A percentile compares a stretch with the other conserved stretches of the same genome.
Conservation (phyloP, 2,329 filamentous ascomycete genomes). For the Aspergillus sp. region DNA sequence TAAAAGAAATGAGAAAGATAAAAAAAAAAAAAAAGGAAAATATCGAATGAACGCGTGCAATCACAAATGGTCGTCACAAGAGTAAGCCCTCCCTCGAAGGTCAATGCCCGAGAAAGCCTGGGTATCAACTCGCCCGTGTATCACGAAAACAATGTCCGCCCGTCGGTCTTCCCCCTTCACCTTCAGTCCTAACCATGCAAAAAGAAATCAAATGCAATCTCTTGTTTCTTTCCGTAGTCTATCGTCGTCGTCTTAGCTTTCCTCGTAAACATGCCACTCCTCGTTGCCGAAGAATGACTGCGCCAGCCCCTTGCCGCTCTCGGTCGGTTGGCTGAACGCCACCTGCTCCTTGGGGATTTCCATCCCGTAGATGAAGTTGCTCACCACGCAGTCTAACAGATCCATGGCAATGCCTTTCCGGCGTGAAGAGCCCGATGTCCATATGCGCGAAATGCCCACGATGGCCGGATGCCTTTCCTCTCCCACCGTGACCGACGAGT, state of each 20-base stretch:
- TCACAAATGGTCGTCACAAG: constrained; percentile 23
- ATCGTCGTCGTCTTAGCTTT: constrained; percentile 32
- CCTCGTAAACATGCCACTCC: constrained; percentile 63
- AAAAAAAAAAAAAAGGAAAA: constrained; percentile 1
- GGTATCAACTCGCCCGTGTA: constrained; percentile 28
- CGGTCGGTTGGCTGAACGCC: constrained; percentile 68
- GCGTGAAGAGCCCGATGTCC: constrained; percentile 61
- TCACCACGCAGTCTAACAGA: constrained; percentile 58
- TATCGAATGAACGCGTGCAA: not conserved
- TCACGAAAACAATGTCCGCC: constrained; percentile 13
- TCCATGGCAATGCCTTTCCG: constrained; percentile 59
- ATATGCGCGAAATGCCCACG: constrained; percentile 66
- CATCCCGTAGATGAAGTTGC: constrained; percentile 58
- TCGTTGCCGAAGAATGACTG: constrained; percentile 59
- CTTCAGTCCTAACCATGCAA: not conserved
- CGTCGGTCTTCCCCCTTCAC: not conserved
- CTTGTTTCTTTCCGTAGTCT: not conserved
- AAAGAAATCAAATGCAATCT: constrained; percentile 1
- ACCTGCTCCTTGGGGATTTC: constrained; percentile 57
- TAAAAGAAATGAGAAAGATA: too few species aligned
- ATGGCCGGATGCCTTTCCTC: constrained; percentile 49
- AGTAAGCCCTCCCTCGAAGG: constrained; percentile 18
- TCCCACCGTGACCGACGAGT: constrained; percentile 50
- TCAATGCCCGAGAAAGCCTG: constrained; percentile 23
- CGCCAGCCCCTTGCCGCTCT: constrained; percentile 59